Conservation (phyloP, 1,284 basidiomycete genomes). For the Rhodofomes roseus region DNA sequence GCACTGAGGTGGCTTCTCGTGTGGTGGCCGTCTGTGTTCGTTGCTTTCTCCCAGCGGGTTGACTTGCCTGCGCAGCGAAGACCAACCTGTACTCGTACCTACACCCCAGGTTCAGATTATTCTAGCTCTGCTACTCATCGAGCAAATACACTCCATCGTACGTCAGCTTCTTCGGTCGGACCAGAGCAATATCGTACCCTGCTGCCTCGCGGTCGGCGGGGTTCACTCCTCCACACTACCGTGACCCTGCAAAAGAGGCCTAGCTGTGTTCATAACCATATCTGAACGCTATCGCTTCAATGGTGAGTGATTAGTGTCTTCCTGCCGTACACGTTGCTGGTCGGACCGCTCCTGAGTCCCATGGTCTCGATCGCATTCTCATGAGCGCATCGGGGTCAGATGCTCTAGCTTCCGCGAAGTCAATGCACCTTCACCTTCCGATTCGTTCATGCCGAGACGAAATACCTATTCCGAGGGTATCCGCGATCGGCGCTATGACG, state of each 20-base stretch:
- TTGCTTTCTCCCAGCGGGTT: too few relatives aligned
- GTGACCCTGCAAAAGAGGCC: background rate
- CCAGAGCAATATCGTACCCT: background rate
- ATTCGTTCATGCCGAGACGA: background rate
- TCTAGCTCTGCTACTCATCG: too few relatives aligned
- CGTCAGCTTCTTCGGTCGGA: too few relatives aligned
- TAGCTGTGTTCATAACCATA: background rate
- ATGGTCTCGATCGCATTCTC: background rate
- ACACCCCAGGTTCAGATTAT: too few relatives aligned
- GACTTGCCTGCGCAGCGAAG: too few relatives aligned
- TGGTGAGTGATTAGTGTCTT: background rate
- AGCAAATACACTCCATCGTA: too few relatives aligned
- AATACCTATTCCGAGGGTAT: background rate
- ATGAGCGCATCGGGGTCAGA: background rate
- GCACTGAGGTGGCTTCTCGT: too few relatives aligned
- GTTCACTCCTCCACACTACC: too few relatives aligned
- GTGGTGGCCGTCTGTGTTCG: too few relatives aligned
- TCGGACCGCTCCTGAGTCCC: background rate
- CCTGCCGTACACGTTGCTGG: background rate
- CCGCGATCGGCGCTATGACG: background rate
- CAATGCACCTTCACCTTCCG: background rate
- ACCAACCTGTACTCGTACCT: too few relatives aligned
- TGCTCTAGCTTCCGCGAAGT: background rate
- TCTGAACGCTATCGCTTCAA: background rate
- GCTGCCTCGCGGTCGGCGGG: too few relatives aligned